Conservation (phyloP, 345 rosid species). For the Populus deltoides region DNA sequence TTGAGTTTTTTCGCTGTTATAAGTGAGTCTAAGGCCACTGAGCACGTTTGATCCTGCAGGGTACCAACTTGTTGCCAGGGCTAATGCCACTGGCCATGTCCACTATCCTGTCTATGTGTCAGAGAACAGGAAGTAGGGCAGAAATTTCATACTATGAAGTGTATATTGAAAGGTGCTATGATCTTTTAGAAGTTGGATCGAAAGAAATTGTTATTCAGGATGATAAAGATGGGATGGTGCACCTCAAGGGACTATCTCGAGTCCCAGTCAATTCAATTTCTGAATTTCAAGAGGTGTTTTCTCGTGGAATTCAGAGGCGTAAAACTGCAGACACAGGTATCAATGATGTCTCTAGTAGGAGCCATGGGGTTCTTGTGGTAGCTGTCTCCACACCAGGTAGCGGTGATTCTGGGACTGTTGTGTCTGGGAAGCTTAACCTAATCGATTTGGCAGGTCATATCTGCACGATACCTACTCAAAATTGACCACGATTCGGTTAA, state of each 20-base stretch:
- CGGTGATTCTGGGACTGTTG: conserved; percentile 32
- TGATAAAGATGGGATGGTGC: conserved; percentile 68
- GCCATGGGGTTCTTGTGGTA: conserved; percentile 88
- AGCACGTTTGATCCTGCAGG: conserved; percentile 42
- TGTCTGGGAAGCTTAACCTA: conserved; percentile 78
- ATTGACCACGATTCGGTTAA: not conserved
- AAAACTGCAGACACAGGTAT: conserved; percentile 81
- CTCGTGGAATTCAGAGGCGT: conserved; percentile 59
- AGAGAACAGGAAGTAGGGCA: conserved; percentile 39
- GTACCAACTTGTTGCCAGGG: conserved; percentile 57
- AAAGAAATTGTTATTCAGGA: conserved; percentile 63
- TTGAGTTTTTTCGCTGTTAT: not conserved
- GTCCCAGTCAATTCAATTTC: conserved; percentile 55
- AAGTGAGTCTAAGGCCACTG: not conserved
- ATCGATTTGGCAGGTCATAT: conserved; percentile 83
- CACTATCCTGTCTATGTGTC: conserved; percentile 51
- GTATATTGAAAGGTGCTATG: conserved; percentile 88
- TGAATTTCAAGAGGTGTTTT: conserved; percentile 54
- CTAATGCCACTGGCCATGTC: conserved; percentile 76
- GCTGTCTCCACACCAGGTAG: conserved; percentile 43
- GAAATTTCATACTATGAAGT: conserved; percentile 91
- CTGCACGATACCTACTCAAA: not conserved
- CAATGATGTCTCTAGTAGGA: conserved; percentile 87
- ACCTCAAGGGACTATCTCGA: conserved; percentile 70
- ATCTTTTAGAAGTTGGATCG: conserved; percentile 56